These are phyloP conservation scores for Quercus dentata DNA, from an alignment of 306 rosid genomes.

Conservation along the genomic window DNA sequence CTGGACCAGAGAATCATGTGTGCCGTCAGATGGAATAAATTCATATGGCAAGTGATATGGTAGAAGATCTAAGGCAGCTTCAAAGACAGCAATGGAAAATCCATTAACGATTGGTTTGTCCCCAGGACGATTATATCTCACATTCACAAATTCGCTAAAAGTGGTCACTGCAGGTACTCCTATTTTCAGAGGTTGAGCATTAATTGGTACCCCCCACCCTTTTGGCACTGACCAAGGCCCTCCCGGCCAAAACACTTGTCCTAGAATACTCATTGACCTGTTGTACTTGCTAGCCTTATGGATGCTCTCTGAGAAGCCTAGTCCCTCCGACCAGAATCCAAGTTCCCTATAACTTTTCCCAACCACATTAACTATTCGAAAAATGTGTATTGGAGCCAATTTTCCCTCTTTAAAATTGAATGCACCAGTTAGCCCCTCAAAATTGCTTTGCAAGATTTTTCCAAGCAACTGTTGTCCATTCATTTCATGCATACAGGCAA, in stretches of 20 bases:
- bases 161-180: neutral
- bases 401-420: neutral
- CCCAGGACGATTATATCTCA: neutral
- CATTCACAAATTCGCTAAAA: slow-evolving; percentile 8
- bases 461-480: neutral
- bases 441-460: neutral
- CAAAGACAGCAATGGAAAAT: slow-evolving; percentile 8
- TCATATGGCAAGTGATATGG: slow-evolving; percentile 11
- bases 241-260: neutral
- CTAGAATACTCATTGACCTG: neutral
- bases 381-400: neutral
- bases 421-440: neutral
- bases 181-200: neutral
- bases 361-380: neutral
- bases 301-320: neutral
- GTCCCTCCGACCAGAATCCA: neutral
- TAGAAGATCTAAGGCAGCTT: neutral
- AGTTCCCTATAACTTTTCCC: neutral
- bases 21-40: neutral
- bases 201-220: slow-evolving; percentile 12
- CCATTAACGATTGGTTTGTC: neutral
- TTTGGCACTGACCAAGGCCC: neutral
- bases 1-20: slow-evolving; percentile 5
- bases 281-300: neutral
- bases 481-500: neutral